These are phyloP conservation scores for Triticum aestivum DNA, from an alignment of 176 grass and related monocot species.

Conservation along the genomic window DNA sequence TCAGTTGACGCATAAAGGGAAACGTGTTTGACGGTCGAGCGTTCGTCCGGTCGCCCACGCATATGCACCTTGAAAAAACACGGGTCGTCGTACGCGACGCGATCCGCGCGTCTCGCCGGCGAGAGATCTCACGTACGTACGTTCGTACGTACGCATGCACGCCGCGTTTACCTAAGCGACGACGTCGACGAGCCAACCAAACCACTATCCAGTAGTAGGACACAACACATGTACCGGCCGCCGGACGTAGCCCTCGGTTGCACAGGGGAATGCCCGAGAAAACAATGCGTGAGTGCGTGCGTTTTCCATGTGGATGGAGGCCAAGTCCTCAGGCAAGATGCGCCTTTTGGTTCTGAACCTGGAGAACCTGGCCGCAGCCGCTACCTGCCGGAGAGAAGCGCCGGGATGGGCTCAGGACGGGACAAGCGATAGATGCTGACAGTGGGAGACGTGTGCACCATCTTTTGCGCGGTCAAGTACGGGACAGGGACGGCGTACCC, in stretches of 20 bases:
- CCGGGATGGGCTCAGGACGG: not conserved
- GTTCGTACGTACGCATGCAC: not conserved
- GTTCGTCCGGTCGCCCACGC: too few species aligned
- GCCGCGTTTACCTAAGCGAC: not conserved
- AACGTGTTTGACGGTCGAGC: too few species aligned
- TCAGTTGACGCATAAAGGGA: too few species aligned
- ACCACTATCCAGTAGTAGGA: not conserved
- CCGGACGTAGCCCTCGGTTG: too few species aligned
- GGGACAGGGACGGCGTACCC: conserved; percentile 6
- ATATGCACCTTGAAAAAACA: not conserved
- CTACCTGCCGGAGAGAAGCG: not conserved
- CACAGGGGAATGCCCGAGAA: not conserved
- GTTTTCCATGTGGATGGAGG: not conserved
- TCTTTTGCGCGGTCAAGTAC: not conserved
- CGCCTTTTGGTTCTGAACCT: too few species aligned
- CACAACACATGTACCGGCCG: too few species aligned
- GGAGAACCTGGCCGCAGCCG: not conserved
- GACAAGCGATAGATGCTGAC: not conserved
- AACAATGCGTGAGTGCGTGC: not conserved
- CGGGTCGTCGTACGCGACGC: not conserved
- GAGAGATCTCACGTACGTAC: not conserved
- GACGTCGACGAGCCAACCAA: not conserved
- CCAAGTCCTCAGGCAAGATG: not conserved
- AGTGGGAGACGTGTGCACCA: not conserved
- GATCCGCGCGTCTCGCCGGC: not conserved